Conservation (phyloP, 352 stramenopile genomes). For the Pythium aristosporum region DNA sequence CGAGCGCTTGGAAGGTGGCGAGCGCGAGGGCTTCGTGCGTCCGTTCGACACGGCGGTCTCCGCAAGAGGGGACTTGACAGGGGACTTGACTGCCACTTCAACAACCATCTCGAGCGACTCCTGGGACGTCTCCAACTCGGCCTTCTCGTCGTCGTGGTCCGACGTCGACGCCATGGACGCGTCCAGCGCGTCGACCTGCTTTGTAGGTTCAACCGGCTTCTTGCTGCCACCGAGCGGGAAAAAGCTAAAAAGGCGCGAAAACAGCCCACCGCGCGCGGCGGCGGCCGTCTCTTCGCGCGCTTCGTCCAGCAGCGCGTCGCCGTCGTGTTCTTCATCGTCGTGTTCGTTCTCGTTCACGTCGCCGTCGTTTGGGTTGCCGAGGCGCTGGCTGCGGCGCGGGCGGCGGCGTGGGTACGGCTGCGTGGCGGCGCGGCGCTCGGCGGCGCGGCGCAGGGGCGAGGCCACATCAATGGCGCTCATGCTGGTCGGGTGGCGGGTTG, state of each 20-base stretch:
- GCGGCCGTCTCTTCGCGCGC: slow-evolving; percentile 3
- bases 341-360: slow-evolving; percentile 22
- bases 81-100: slow-evolving; percentile 21
- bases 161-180: slow-evolving; percentile 6
- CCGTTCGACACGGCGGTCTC: slow-evolving; percentile 7
- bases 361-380: slow-evolving; percentile 29
- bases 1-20: slow-evolving; percentile 10
- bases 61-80: slow-evolving; percentile 7
- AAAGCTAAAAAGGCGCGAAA: slow-evolving; percentile 61
- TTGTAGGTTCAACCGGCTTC: slow-evolving; percentile 18
- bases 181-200: slow-evolving; percentile 8
- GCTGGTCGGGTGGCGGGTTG: background rate
- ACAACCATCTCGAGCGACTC: slow-evolving; percentile 16
- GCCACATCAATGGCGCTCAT: slow-evolving; percentile 28
- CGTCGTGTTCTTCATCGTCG: background rate
- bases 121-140: slow-evolving; percentile 23
- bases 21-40: slow-evolving; percentile 19
- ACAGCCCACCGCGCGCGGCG: slow-evolving; percentile 30
- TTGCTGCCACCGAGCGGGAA: slow-evolving; percentile 61
- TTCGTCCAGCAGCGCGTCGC: background rate
- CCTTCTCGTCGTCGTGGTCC: slow-evolving; percentile 28
- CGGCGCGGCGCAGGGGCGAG: slow-evolving; percentile 4
- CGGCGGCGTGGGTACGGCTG: slow-evolving; percentile 28
- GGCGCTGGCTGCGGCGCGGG: slow-evolving; percentile 35
- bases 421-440: slow-evolving; percentile 12